Evolutionary conservation across 2,329 filamentous ascomycete species (phyloP).

Genomic region (Escovopsis sp.): DNA sequence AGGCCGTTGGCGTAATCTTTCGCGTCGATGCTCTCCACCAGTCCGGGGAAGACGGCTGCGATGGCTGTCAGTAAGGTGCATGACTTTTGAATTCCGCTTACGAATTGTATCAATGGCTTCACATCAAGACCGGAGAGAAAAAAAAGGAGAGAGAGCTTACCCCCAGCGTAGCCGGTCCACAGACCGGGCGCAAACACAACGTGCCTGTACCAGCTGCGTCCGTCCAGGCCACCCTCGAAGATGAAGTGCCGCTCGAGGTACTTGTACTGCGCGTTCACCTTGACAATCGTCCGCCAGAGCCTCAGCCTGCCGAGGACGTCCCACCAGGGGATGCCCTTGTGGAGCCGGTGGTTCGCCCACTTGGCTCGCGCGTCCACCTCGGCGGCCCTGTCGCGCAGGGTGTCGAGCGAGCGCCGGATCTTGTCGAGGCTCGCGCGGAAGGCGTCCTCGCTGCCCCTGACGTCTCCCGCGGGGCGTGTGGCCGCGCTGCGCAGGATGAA

Average conservation of each 20-base stretch:
- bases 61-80: no score
- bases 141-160: slow-evolving; percentile 24
- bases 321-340: slow-evolving; percentile 60
- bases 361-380: slow-evolving; percentile 32
- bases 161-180: slow-evolving; percentile 82
- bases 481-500: slow-evolving; percentile 15
- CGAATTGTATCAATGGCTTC: no score
- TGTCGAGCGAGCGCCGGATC: slow-evolving; percentile 23
- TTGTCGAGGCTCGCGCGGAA: slow-evolving; percentile 25
- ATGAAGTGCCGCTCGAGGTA: slow-evolving; percentile 68
- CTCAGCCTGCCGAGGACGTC: slow-evolving; percentile 53
- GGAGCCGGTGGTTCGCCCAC: slow-evolving; percentile 26
- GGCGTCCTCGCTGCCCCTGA: slow-evolving; percentile 21
- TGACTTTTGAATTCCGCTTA: no score
- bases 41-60: slow-evolving; percentile 44
- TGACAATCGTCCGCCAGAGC: slow-evolving; percentile 47
- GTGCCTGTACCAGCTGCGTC: slow-evolving; percentile 82
- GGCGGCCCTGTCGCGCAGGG: slow-evolving; percentile 25
- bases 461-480: slow-evolving; percentile 7
- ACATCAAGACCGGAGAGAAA: no score
- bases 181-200: slow-evolving; percentile 82
- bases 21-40: slow-evolving; percentile 46
- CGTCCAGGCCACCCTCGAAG: slow-evolving; percentile 61
- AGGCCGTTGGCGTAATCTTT: slow-evolving; percentile 42
- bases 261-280: slow-evolving; percentile 72